A percentile compares a stretch with the other conserved stretches of the same genome.
phyloP scores from a whole-genome alignment of 2,329 filamentous ascomycete genomes.

The Diaporthe humulicola region DNA sequence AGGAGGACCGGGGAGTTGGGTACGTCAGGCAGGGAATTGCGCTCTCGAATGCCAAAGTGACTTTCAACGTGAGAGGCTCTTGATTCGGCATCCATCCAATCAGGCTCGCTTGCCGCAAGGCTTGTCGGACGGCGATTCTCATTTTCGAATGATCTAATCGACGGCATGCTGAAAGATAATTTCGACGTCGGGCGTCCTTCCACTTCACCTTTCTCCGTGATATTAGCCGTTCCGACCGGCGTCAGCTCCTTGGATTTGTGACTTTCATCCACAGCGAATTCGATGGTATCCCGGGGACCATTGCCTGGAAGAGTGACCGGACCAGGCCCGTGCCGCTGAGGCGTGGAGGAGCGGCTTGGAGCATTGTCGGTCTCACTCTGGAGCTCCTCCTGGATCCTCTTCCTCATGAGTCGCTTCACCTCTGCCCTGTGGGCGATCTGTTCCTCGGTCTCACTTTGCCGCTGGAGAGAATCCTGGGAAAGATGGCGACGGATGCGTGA shows the following conservation, averaged over 20 bases:
- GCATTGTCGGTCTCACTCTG: conserved; percentile 59
- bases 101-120: conserved; percentile 11
- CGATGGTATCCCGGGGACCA: conserved; percentile 64
- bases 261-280: conserved; percentile 54
- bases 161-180: not conserved
- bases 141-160: conserved; percentile 10
- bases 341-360: conserved; percentile 45
- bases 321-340: conserved; percentile 46
- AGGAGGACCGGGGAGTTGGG: conserved; percentile 37
- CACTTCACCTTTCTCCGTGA: conserved; percentile 26
- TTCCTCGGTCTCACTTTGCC: conserved; percentile 62
- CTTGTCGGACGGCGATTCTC: conserved; percentile 6
- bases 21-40: conserved; percentile 38
- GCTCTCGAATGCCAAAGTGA: conserved; percentile 36
- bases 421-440: conserved; percentile 69
- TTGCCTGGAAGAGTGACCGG: conserved; percentile 51
- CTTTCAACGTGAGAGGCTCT: conserved; percentile 6
- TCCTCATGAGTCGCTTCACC: conserved; percentile 66
- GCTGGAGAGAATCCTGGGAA: conserved; percentile 58
- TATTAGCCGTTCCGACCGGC: not conserved
- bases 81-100: conserved; percentile 17
- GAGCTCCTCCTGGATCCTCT: conserved; percentile 70
- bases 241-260: not conserved
- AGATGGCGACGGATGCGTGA: conserved; percentile 60
- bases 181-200: conserved; percentile 11